Base-by-base conservation (phyloP, 305 asterid species). In the Plantago coronopus region DNA sequence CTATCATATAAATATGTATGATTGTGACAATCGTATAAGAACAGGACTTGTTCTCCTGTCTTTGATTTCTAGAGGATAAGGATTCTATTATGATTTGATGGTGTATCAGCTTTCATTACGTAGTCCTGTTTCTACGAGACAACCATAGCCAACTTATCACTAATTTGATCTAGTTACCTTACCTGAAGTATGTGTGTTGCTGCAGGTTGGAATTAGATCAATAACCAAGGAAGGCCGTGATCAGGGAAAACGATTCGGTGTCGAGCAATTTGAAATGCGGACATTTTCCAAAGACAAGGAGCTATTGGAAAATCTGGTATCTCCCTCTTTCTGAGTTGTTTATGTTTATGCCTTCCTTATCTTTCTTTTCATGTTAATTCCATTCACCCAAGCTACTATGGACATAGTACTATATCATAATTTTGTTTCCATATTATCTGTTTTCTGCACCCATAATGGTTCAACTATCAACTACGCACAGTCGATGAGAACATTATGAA, bases 221-320 rank as follows among this genome's bases (percentile, higher is more conserved):
- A 94, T 94, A 64, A 87, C 70, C 10, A 77, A 81, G 71, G 99
- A 93, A 83, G 99, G 99, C 10, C 86, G 97, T 29, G 97, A 93
- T 57, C 99, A 93, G 76, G 99, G 94, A 69, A 89, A 93, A 75
- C 83, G 83, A 62, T 93, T 89, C 59, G 99, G 97, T 8, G 97
- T 89, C 45, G 99, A 93, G 88, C 99, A 89, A 76, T 89, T 79
- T 64, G 99, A 93, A 80, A 93, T 93, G 99, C 74, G 87, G 17
- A 89, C 97, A 25, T 93, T 85, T 79, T 89, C 95, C 15, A 81
- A 72, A 75, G 95, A 94, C 73, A 80, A 87, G 27, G 71, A 87
- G 15, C 62, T 76, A 46, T 68, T 94, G 59, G 96, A 89, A 81
- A 93, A 89, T 69, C 82, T 93, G 93, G 99, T 91, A 31, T 48